phyloP scores from a whole-genome alignment of 2,329 filamentous ascomycete species.

The Ploettnerulaceae sp. region DNA sequence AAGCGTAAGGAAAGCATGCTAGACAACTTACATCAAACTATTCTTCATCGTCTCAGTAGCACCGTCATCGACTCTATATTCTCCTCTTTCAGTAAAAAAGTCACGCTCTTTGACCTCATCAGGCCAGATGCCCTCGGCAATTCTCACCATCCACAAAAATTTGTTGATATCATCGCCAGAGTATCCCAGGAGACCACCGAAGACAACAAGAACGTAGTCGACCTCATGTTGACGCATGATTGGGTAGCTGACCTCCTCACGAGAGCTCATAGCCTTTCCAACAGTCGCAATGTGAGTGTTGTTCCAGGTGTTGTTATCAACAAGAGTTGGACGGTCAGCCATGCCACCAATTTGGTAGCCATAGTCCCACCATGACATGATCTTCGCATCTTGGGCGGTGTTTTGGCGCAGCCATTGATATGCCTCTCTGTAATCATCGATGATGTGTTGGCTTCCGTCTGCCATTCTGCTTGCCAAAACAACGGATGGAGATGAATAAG shows the following conservation, averaged over 20 bases:
- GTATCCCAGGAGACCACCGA: conserved; percentile 92
- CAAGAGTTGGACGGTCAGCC: conserved; percentile 93
- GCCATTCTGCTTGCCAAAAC: conserved; percentile 88
- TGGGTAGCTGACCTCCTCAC: conserved; percentile 96
- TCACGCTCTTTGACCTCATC: conserved; percentile 96
- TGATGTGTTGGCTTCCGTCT: conserved; percentile 95
- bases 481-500: conserved; percentile 96
- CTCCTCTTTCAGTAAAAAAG: conserved; percentile 89
- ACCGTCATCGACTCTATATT: conserved; percentile 90
- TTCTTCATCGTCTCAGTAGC: conserved; percentile 98
- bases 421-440: conserved; percentile 97
- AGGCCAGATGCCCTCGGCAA: conserved; percentile 99
- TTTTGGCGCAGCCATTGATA: conserved; percentile 99
- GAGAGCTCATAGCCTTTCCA: conserved; percentile 96
- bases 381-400: conserved; percentile 88
- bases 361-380: conserved; percentile 99
- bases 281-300: conserved; percentile 99
- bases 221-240: conserved; percentile 99
- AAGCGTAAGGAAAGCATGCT: neutral
- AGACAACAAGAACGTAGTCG: conserved; percentile 96
- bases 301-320: conserved; percentile 99
- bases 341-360: conserved; percentile 99
- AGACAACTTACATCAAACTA: conserved; percentile 81
- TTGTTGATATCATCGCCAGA: conserved; percentile 99
- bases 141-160: conserved; percentile 99